Evolutionary conservation across 1,284 basidiomycete genomes (phyloP), one percentile per base, ranked within the genome.

Genomic region (Xerocomus amazonicus): DNA sequence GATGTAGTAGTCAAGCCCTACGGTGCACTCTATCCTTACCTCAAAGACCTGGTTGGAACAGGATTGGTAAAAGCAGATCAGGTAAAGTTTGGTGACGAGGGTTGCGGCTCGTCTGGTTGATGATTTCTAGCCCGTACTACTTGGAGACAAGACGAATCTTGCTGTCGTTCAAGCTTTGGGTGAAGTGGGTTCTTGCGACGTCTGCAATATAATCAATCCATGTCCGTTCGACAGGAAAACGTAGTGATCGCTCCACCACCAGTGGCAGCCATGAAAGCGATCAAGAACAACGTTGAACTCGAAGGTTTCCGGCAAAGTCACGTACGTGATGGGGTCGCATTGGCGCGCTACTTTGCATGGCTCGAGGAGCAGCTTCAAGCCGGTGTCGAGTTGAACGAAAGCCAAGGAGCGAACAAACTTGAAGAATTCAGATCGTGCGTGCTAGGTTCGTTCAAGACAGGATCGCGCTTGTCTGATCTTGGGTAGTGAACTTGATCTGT

Each of bases 321-420:
- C 65, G 83, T 97, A 41, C 80, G 94, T 9, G 96, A 99, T 66
- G 95, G 96, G 3, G 84, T 80, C 1, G 96, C 96, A 0, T 76
- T 98, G 37, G 82, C 79, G 8, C 79, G 84, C 10, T 97, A 96
- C 71, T 97, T 98, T 64, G 81, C 93, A 0, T 99, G 96, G 95
- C 76, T 99, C 3, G 93, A 98, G 68, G 89, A 92, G 56, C 79
- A 85, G 57, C 74, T 98, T 13, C 68, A 77, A 2, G 72, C 74
- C 1, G 87, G 83, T 0, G 76, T 74, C n/a, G 75, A 77, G 56
- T 62, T 96, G 54, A 86, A 80, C 43, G 96, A 99, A 69, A 86
- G 83, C 54, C 78, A 92, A 54, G 97, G 80, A 9, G 89, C 94
- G 0, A 80, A 83, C 59, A 74, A 86, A 61, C 74, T 99, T 42